Percentiles rank a stretch among this genome's conserved stretches.
These are phyloP conservation scores for Leishmania arabica DNA, from an alignment of 208 protist genomes.

Conservation along the genomic window DNA sequence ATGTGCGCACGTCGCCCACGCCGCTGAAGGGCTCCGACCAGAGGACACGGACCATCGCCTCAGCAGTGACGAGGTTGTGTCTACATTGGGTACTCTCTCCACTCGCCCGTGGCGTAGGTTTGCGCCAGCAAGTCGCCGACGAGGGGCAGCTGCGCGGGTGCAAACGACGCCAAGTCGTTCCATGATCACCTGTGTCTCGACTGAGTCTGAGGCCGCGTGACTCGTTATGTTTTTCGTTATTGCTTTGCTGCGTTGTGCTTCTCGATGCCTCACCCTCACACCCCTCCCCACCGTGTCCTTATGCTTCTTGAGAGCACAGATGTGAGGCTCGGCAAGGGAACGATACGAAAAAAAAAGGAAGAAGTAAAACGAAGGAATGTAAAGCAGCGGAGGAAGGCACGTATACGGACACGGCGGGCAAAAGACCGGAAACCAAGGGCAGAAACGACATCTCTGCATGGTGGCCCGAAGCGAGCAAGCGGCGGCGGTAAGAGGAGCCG, in stretches of 20 bases:
- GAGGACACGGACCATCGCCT: background rate
- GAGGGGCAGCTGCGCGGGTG: background rate
- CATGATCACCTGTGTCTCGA: background rate
- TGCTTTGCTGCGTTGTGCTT: background rate
- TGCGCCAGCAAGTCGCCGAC: background rate
- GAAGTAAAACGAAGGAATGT: background rate
- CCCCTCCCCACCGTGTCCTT: background rate
- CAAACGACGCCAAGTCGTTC: background rate
- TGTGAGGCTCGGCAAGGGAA: background rate
- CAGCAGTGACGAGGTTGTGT: background rate
- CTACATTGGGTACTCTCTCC: background rate
- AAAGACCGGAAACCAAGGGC: background rate
- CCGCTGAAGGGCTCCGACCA: background rate
- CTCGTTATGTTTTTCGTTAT: background rate
- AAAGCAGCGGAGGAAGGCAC: background rate
- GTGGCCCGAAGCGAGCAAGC: background rate
- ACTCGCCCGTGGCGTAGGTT: background rate
- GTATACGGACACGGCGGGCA: background rate
- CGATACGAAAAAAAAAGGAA: background rate
- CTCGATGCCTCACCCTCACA: background rate
- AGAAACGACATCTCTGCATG: background rate
- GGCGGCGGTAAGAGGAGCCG: background rate
- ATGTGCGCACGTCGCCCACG: background rate
- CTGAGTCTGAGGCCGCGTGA: background rate
- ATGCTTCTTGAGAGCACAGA: background rate